phyloP scores from a whole-genome alignment of 2,329 filamentous ascomycete species.

The Purpureocillium lavendulum region DNA sequence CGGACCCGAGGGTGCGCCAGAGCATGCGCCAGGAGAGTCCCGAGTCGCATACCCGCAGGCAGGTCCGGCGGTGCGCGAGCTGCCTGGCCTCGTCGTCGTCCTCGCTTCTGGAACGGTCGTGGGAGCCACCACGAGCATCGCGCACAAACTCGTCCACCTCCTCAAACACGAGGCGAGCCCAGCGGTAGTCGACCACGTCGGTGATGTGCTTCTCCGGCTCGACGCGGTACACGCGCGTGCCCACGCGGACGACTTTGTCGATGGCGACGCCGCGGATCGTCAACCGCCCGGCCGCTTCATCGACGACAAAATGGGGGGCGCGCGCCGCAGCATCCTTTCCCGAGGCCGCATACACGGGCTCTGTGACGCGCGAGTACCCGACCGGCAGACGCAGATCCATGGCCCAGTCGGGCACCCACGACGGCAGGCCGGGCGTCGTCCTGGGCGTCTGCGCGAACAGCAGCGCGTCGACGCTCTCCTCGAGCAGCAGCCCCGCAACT shows the following conservation, averaged over 20 bases:
- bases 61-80: neutral
- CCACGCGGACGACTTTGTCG: conserved; percentile 13
- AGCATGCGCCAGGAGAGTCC: conserved; percentile 10
- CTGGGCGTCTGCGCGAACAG: conserved; percentile 20
- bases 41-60: conserved; percentile 12
- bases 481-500: conserved; percentile 12
- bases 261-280: conserved; percentile 12
- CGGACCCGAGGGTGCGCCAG: neutral
- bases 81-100: conserved; percentile 1
- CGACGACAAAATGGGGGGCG: neutral
- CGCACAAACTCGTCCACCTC: conserved; percentile 15
- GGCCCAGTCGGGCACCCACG: conserved; percentile 26
- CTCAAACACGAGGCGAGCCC: conserved; percentile 14
- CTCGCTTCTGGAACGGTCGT: no score
- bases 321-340: no score
- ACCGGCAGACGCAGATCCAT: conserved; percentile 16
- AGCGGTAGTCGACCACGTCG: conserved; percentile 13
- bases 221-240: conserved; percentile 6
- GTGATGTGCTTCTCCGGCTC: neutral
- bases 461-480: conserved; percentile 16
- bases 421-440: conserved; percentile 13
- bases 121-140: neutral
- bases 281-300: conserved; percentile 7
- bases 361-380: conserved; percentile 13
- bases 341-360: conserved; percentile 14